A percentile compares a stretch with the other conserved stretches of the same genome.
These are phyloP conservation scores for Populus hybrid DNA, from an alignment of 441 rosid species.

Conservation along the genomic window DNA sequence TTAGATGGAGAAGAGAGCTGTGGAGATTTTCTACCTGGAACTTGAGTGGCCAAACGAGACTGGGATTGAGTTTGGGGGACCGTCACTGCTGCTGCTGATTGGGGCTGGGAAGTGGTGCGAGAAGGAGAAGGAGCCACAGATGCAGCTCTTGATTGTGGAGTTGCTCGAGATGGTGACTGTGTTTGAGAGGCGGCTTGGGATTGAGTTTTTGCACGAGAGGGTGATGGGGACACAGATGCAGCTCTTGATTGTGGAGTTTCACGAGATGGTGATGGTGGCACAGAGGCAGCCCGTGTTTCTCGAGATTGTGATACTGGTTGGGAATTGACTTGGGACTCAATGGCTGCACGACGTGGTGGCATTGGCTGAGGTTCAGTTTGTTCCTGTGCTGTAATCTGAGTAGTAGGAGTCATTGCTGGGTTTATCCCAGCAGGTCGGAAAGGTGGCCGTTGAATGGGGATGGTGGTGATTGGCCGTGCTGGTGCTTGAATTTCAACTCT, in stretches of 20 bases:
- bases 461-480: conserved; percentile 25
- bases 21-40: background rate
- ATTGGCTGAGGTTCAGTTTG: conserved; percentile 16
- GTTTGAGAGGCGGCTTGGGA: conserved; percentile 31
- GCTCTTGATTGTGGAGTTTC: conserved; percentile 14
- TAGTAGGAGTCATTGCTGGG: conserved; percentile 12
- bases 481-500: conserved; percentile 28
- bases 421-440: conserved; percentile 42
- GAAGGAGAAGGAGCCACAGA: background rate
- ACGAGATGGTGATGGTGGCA: conserved; percentile 16
- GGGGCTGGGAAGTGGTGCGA: background rate
- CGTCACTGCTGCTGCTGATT: background rate
- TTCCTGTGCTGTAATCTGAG: conserved; percentile 16
- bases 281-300: conserved; percentile 2
- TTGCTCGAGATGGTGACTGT: conserved; percentile 23
- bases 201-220: conserved; percentile 15
- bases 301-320: conserved; percentile 27
- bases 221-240: conserved; percentile 23
- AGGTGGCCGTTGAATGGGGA: conserved; percentile 35
- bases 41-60: conserved; percentile 23
- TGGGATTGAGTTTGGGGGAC: background rate
- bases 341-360: conserved; percentile 20
- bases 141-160: background rate
- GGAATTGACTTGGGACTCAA: conserved; percentile 14
- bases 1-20: background rate